These are phyloP conservation scores for Citrus mangshanensis DNA, from an alignment of 345 rosid genomes.

Conservation along the genomic window DNA sequence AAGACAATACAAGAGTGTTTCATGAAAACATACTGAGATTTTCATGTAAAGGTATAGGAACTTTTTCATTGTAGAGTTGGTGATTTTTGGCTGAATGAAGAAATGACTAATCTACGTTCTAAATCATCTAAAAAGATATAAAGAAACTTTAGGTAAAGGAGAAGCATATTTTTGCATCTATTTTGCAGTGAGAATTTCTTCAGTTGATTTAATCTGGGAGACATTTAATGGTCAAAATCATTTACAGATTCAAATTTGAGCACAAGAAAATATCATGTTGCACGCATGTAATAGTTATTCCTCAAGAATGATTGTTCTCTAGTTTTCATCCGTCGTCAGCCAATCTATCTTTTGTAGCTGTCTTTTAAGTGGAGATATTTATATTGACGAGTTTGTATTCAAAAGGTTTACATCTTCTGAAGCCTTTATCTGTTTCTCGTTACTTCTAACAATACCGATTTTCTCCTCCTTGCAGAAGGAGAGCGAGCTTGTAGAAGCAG, in stretches of 20 bases:
- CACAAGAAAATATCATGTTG: not conserved
- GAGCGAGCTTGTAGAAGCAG: slow-evolving; percentile 75
- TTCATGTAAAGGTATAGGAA: not conserved
- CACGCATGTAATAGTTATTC: too few relatives aligned
- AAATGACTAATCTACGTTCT: not conserved
- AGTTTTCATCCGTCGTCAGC: not conserved
- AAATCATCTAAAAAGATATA: not conserved
- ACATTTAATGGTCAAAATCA: not conserved
- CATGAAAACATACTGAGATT: not conserved
- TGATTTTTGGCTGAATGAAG: not conserved
- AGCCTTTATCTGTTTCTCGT: not conserved
- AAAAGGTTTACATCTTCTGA: not conserved
- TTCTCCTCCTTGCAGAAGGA: slow-evolving; percentile 45
- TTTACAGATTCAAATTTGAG: not conserved
- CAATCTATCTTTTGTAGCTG: not conserved
- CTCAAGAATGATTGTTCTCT: too few relatives aligned
- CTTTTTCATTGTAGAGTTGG: not conserved
- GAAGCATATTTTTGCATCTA: not conserved
- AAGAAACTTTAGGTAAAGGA: not conserved
- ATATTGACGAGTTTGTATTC: not conserved
- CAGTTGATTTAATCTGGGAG: not conserved
- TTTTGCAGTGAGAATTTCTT: not conserved
- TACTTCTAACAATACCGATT: slow-evolving; percentile 1
- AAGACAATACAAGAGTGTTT: not conserved
- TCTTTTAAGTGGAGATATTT: not conserved